A percentile compares a stretch with the other conserved stretches of the same genome.
These are phyloP conservation scores for Cercospora sp. DNA, from an alignment of 2,329 filamentous ascomycete genomes.

Conservation along the genomic window DNA sequence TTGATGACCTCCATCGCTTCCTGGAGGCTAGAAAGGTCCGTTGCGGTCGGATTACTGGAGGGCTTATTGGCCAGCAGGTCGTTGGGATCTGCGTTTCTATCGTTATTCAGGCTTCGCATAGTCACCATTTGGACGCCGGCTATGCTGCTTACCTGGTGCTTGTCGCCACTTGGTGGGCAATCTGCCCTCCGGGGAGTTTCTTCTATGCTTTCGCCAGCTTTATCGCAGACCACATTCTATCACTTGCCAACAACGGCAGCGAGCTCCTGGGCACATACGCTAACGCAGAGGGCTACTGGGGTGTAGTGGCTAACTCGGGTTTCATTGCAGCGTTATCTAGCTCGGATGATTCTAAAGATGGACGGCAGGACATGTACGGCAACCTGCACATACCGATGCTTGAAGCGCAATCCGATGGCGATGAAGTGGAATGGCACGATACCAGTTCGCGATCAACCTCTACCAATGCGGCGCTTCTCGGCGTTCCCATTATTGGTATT, in stretches of 20 bases:
- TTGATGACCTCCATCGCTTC: conserved; percentile 21
- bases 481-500: not conserved
- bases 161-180: conserved; percentile 10
- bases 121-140: conserved; percentile 11
- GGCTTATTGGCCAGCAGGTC: conserved; percentile 19
- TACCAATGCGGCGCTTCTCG: not conserved
- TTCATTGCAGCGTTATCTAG: not conserved
- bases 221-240: not conserved
- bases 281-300: not conserved
- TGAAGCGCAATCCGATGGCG: conserved; percentile 14
- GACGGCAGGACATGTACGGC: conserved; percentile 20
- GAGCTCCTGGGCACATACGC: not conserved
- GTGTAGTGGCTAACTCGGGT: not conserved
- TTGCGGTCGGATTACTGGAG: conserved; percentile 21
- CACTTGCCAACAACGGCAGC: not conserved
- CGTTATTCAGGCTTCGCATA: conserved; percentile 13
- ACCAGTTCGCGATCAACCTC: not conserved
- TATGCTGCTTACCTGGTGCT: not conserved
- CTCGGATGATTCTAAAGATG: conserved; percentile 9
- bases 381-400: conserved; percentile 25
- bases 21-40: conserved; percentile 18
- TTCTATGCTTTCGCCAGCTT: too few relatives aligned
- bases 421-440: conserved; percentile 10
- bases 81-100: conserved; percentile 14
- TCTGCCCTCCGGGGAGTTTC: conserved; percentile 14